Conservation (phyloP, 2,329 filamentous ascomycete species). For the Fonsecaea nubica region DNA sequence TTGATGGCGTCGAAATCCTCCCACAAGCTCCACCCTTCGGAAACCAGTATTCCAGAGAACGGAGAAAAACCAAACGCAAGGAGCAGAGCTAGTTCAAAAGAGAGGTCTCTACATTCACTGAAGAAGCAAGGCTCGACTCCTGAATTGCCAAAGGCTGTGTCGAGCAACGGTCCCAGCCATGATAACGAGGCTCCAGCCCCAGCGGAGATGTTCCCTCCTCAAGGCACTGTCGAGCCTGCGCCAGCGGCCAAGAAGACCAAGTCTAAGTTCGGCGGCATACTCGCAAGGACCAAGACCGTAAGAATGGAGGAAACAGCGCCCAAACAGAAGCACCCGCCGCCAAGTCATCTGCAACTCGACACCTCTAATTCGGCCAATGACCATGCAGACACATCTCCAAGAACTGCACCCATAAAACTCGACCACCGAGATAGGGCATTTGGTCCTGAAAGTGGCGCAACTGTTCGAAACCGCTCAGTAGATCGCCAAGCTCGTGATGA, state of each 20-base stretch:
- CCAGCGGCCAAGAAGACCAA: conserved; percentile 50
- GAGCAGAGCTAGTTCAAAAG: conserved; percentile 54
- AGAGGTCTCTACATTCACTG: conserved; percentile 47
- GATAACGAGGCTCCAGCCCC: conserved; percentile 17
- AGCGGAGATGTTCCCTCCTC: conserved; percentile 10
- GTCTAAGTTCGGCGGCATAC: conserved; percentile 53
- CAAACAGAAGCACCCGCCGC: conserved; percentile 27
- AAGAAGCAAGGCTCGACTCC: conserved; percentile 52
- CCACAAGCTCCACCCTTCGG: conserved; percentile 51
- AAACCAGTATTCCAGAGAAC: conserved; percentile 46
- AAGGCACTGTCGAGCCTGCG: conserved; percentile 14
- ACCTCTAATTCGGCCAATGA: conserved; percentile 42
- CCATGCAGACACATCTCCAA: conserved; percentile 45
- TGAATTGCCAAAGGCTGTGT: conserved; percentile 47
- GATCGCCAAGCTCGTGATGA: conserved; percentile 61
- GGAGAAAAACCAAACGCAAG: conserved; percentile 36
- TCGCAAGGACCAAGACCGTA: conserved; percentile 54
- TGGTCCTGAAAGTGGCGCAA: conserved; percentile 70
- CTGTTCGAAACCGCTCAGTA: conserved; percentile 72
- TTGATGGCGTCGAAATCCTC: conserved; percentile 56
- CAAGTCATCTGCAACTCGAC: conserved; percentile 36
- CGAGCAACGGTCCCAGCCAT: conserved; percentile 33
- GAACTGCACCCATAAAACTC: conserved; percentile 63
- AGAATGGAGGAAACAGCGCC: conserved; percentile 48
- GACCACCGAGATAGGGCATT: conserved; percentile 69